Evolutionary conservation across 371 early-diverging fungal species (phyloP), one percentile per base, ranked within the genome.

Genomic region (Blastocladiella emersonii): DNA sequence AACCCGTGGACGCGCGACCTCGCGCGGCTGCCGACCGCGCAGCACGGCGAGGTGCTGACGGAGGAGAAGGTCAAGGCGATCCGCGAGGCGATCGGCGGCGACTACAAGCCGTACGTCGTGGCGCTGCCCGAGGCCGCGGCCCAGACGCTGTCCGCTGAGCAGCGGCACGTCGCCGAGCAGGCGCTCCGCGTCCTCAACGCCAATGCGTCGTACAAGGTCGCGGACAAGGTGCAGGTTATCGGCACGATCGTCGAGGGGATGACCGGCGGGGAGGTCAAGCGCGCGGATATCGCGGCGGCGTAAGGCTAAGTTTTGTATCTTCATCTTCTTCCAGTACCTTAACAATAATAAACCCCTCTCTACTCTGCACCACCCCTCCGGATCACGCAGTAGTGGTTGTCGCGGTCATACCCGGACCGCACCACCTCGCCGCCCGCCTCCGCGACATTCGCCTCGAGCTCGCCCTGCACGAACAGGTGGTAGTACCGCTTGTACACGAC

Each of bases 391-490:
- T 89, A 95, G 84, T 93, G 92, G 70, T 95, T 95, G 71, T 97
- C 95, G 19, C 89, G 71, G 67, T 97, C 93, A 68, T 95, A 95
- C 13, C 95, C 95, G 13, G 77, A 63, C 43, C 76, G 74, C 15
- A 80, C 73, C 5, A 55, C 63, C 30, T 62, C 48, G 12, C 64
- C 67, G 1, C 69, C 69, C 23, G 56, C 56, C 1, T 71, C 63
- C 0, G 76, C 74, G 15, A 89, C 79, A 41, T 93, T 66, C 13
- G 71, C 79, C 51, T 89, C 86, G 57, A 96, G 73, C 72, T 98
- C 96, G 8, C 90, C 90, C 62, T 92, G 70, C 21, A 75, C 76
- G 71, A 95, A 98, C n/a, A 96, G 64, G 67, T 98, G 96, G 68
- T 96, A 98, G 69, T 92, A 98, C 57, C 85, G 67, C 44, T 87